Evolutionary conservation across 257 asterid species (phyloP).

Genomic region (Salvia hispanica): DNA sequence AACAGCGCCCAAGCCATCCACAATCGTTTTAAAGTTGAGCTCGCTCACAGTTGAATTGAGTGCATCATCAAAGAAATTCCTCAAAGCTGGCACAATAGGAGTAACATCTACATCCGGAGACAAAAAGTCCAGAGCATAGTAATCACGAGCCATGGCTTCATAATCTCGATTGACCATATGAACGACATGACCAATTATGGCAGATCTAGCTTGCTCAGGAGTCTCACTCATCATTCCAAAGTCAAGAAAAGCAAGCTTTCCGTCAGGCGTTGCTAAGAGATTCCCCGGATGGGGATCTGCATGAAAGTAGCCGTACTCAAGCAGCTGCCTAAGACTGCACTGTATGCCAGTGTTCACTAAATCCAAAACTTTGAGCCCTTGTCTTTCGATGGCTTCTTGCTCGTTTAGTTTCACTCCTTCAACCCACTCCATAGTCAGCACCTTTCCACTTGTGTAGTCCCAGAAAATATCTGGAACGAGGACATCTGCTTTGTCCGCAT

Average conservation of each 20-base stretch:
- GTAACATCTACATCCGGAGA: conserved; percentile 92
- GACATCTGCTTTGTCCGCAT: conserved; percentile 93
- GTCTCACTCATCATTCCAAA: conserved; percentile 99
- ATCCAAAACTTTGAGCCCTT: conserved; percentile 93
- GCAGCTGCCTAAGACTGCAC: conserved; percentile 96
- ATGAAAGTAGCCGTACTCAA: conserved; percentile 97
- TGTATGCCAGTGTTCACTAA: conserved; percentile 95
- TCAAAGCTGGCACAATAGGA: conserved; percentile 92
- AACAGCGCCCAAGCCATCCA: conserved; percentile 93
- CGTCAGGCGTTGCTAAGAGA: conserved; percentile 93
- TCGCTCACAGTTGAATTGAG: conserved; percentile 91
- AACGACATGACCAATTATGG: conserved; percentile 97
- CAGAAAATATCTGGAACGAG: conserved; percentile 97
- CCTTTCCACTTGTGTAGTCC: conserved; percentile 96
- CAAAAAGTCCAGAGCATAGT: conserved; percentile 87
- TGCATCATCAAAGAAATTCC: conserved; percentile 85
- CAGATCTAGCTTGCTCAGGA: conserved; percentile 95
- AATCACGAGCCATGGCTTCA: conserved; percentile 99
- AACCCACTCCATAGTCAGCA: conserved; percentile 98
- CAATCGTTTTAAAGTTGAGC: conserved; percentile 93
- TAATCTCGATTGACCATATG: conserved; percentile 98
- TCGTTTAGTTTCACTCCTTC: conserved; percentile 94
- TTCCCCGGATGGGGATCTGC: conserved; percentile 99
- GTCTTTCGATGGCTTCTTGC: conserved; percentile 94
- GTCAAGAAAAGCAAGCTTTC: conserved; percentile 98